Evolutionary conservation across 306 rosid species (phyloP).

Genomic region (Vigna angularis): DNA sequence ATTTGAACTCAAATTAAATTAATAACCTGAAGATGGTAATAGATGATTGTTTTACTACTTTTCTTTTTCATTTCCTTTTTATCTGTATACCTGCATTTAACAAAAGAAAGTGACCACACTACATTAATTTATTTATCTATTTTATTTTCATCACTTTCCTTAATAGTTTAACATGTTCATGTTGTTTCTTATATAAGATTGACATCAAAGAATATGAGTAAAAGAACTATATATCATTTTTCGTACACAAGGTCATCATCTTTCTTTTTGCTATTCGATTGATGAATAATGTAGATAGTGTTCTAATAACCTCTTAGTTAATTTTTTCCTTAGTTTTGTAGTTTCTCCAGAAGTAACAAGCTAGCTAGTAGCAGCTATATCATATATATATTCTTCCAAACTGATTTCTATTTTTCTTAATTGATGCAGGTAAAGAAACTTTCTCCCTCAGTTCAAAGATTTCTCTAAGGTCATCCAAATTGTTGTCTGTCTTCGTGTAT

Average conservation of each 20-base stretch:
- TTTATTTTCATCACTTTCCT: background rate
- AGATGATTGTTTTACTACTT: background rate
- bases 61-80: background rate
- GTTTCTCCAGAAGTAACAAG: background rate
- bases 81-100: background rate
- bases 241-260: conserved; percentile 8
- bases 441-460: background rate
- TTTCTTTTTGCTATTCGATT: background rate
- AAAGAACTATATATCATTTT: conserved; percentile 8
- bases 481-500: too few relatives aligned
- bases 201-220: conserved; percentile 4
- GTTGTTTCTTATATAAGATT: conserved; percentile 17
- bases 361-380: background rate
- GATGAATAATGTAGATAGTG: background rate
- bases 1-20: background rate
- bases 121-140: background rate
- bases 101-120: background rate
- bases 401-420: background rate
- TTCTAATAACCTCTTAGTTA: background rate
- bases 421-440: conserved; percentile 10
- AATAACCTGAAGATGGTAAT: background rate
- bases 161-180: background rate
- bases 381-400: background rate
- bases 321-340: background rate
- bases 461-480: conserved; percentile 3